phyloP scores from a whole-genome alignment of 768 basidiomycete species.

The Boletus speciosus region DNA sequence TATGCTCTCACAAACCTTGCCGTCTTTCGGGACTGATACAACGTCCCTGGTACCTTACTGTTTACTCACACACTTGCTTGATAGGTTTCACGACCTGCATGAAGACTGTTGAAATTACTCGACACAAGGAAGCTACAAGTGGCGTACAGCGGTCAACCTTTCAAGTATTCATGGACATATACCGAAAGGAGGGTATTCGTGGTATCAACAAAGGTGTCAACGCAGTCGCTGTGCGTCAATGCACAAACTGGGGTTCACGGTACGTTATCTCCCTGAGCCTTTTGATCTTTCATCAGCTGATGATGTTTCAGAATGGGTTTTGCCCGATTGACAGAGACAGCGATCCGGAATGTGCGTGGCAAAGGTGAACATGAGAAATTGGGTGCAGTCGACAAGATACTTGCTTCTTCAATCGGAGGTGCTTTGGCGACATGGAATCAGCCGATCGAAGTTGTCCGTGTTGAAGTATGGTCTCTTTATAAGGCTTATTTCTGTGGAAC shows the following conservation, averaged over 20 bases:
- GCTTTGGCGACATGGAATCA: slow-evolving; percentile 99
- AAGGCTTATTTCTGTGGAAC: background rate
- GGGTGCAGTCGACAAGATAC: slow-evolving; percentile 79
- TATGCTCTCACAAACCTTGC: slow-evolving; percentile 11
- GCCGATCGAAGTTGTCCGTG: slow-evolving; percentile 95
- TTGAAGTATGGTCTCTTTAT: slow-evolving; percentile 58
- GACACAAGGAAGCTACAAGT: slow-evolving; percentile 82
- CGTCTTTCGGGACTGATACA: slow-evolving; percentile 13
- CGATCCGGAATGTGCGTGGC: slow-evolving; percentile 74
- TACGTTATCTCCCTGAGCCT: slow-evolving; percentile 31
- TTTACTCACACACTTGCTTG: slow-evolving; percentile 11
- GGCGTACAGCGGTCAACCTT: slow-evolving; percentile 91
- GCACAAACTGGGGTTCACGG: slow-evolving; percentile 93
- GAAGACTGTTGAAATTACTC: slow-evolving; percentile 98
- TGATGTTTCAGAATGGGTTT: slow-evolving; percentile 78
- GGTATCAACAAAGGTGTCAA: slow-evolving; percentile 99
- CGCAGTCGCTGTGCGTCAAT: slow-evolving; percentile 86
- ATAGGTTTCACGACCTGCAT: slow-evolving; percentile 98
- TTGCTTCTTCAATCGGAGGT: slow-evolving; percentile 85
- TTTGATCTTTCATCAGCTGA: slow-evolving; percentile 1
- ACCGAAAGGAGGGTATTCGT: slow-evolving; percentile 85
- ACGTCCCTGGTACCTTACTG: background rate
- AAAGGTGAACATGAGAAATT: slow-evolving; percentile 74
- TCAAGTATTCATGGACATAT: slow-evolving; percentile 93
- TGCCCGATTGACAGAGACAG: slow-evolving; percentile 83